These are phyloP conservation scores for Boeremia lycopersici DNA, from an alignment of 2,329 filamentous ascomycete genomes.

Conservation along the genomic window DNA sequence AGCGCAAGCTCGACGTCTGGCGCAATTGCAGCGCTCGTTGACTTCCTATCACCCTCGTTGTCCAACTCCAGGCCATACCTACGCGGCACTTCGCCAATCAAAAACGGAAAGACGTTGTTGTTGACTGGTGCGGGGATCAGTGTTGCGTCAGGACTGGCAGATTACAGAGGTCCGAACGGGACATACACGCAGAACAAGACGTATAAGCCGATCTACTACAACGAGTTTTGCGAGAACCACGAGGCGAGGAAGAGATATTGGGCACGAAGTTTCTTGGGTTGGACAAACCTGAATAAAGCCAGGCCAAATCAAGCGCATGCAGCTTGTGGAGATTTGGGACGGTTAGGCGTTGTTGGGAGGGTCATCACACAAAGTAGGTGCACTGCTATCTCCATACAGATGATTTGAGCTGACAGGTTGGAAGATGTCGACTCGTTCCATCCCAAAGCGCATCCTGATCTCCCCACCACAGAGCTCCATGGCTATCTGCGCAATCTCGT, in stretches of 20 bases:
- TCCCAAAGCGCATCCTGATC: constrained; percentile 71
- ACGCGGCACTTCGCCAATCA: constrained; percentile 7
- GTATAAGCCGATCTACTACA: constrained; percentile 90
- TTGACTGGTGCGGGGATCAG: constrained; percentile 89
- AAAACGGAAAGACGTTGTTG: constrained; percentile 64
- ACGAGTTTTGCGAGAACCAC: constrained; percentile 83
- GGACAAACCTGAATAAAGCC: constrained; percentile 81
- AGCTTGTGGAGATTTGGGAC: constrained; percentile 74
- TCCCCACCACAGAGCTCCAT: constrained; percentile 84
- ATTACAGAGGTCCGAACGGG: constrained; percentile 87
- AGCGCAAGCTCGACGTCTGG: constrained; percentile 72
- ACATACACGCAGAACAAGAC: constrained; percentile 92
- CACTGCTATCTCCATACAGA: background rate
- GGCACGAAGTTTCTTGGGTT: constrained; percentile 92
- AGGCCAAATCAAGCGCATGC: constrained; percentile 79
- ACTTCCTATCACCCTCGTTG: constrained; percentile 68
- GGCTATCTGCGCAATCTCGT: constrained; percentile 83
- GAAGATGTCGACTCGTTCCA: constrained; percentile 92
- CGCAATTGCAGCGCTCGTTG: constrained; percentile 75
- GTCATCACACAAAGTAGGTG: constrained; percentile 84
- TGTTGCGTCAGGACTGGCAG: constrained; percentile 88
- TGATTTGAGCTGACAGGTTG: background rate
- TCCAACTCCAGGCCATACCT: constrained; percentile 13
- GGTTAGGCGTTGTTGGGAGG: constrained; percentile 72
- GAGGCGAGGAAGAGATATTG: constrained; percentile 91